Evolutionary conservation across 768 basidiomycete species (phyloP).

Genomic region (Suillus fuscotomentosus): DNA sequence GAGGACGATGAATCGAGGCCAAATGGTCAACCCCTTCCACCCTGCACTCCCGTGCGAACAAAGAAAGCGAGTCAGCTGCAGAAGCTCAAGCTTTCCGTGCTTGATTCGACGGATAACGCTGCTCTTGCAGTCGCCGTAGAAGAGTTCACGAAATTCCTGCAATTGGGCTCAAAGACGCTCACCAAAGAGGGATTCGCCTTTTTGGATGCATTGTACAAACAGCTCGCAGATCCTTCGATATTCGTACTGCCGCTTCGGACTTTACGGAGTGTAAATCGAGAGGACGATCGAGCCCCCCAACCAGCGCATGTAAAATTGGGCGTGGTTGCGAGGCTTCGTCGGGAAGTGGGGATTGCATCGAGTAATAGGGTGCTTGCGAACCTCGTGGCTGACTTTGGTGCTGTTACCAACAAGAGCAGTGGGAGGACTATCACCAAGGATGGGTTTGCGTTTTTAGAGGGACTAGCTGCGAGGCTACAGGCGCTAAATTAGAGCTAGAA

Average conservation of each 20-base stretch:
- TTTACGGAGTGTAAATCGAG: conserved; percentile 39
- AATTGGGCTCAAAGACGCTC: conserved; percentile 58
- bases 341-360: conserved; percentile 49
- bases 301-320: conserved; percentile 56
- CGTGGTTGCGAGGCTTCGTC: conserved; percentile 55
- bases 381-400: conserved; percentile 70
- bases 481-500: conserved; percentile 16
- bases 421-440: conserved; percentile 78
- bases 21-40: conserved; percentile 18
- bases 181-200: conserved; percentile 73
- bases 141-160: conserved; percentile 61
- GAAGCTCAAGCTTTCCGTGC: conserved; percentile 43
- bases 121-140: conserved; percentile 52
- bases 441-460: conserved; percentile 67
- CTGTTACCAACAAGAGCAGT: conserved; percentile 63
- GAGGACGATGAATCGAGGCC: conserved; percentile 31
- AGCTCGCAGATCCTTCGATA: conserved; percentile 66
- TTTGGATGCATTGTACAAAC: conserved; percentile 67
- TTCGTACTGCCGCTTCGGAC: conserved; percentile 52
- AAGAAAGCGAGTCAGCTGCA: conserved; percentile 48
- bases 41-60: conserved; percentile 31
- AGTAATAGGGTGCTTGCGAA: conserved; percentile 57
- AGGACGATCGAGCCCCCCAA: conserved; percentile 38
- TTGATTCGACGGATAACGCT: conserved; percentile 51
- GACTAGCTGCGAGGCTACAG: conserved; percentile 52